phyloP scores from a whole-genome alignment of 208 protist genomes.

The Acanthamoeba triangularis region DNA sequence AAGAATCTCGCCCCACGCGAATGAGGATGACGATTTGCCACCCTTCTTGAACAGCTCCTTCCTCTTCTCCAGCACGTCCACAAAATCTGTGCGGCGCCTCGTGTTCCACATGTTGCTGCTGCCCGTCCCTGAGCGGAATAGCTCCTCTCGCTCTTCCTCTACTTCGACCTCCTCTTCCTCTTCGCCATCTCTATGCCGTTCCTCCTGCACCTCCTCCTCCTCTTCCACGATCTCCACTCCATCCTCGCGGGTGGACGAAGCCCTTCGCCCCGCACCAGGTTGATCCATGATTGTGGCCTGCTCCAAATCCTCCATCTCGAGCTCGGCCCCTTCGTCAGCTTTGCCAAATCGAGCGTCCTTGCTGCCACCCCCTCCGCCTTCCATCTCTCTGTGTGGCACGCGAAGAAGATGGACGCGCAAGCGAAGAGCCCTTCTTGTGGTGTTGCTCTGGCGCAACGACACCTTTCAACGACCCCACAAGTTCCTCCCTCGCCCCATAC shows the following conservation, averaged over 20 bases:
- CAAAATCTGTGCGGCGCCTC: not conserved
- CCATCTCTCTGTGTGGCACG: too few species aligned
- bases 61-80: conserved; percentile 35
- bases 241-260: not conserved
- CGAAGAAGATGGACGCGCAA: too few species aligned
- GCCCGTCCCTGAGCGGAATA: not conserved
- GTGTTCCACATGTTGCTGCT: conserved; percentile 25
- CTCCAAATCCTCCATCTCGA: not conserved
- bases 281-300: not conserved
- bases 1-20: conserved; percentile 24
- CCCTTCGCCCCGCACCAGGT: not conserved
- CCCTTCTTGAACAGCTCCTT: conserved; percentile 18
- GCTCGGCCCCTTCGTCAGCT: not conserved
- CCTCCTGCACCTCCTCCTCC: not conserved
- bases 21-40: not conserved
- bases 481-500: too few species aligned
- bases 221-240: not conserved
- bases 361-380: too few species aligned
- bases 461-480: too few species aligned
- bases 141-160: not conserved
- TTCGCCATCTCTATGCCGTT: not conserved
- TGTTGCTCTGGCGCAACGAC: too few species aligned
- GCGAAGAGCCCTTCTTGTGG: too few species aligned
- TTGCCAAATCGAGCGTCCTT: not conserved
- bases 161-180: conserved; percentile 33